phyloP scores from a whole-genome alignment of 768 basidiomycete species.

The Lentinula edodes region DNA sequence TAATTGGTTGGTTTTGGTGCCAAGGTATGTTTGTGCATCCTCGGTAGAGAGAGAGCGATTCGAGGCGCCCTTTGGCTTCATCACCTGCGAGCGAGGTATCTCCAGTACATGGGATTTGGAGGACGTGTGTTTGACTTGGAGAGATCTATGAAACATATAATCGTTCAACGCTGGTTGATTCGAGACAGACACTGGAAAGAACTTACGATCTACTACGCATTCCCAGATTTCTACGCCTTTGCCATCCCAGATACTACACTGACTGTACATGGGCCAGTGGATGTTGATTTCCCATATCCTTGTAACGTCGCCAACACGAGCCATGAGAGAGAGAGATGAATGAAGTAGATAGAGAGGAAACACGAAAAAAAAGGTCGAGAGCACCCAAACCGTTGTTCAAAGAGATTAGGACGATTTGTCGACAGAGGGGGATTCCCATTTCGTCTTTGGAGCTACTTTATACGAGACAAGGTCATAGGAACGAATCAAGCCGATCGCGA shows the following conservation, averaged over 20 bases:
- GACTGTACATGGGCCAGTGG: conserved; percentile 58
- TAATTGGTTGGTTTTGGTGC: too few species aligned
- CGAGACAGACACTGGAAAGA: conserved; percentile 12
- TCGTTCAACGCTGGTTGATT: conserved; percentile 1
- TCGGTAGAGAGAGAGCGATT: not conserved
- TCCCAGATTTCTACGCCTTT: conserved; percentile 75
- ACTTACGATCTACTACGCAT: conserved; percentile 62
- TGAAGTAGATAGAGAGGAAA: not conserved
- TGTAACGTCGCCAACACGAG: conserved; percentile 60
- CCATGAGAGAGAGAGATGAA: conserved; percentile 12
- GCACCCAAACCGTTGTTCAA: not conserved
- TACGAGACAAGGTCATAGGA: not conserved
- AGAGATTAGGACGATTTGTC: not conserved
- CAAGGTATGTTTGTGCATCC: too few species aligned
- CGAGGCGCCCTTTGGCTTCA: not conserved
- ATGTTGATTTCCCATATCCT: conserved; percentile 67
- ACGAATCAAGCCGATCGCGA: not conserved
- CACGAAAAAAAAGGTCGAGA: not conserved
- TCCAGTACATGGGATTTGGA: conserved; percentile 42
- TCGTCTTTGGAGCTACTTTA: not conserved
- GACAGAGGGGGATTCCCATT: not conserved
- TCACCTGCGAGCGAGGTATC: conserved; percentile 43
- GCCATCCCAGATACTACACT: conserved; percentile 70
- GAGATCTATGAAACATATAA: conserved; percentile 37
- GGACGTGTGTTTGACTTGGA: conserved; percentile 49